Conservation (phyloP, 2,329 filamentous ascomycete species). For the Penicillium freii region DNA sequence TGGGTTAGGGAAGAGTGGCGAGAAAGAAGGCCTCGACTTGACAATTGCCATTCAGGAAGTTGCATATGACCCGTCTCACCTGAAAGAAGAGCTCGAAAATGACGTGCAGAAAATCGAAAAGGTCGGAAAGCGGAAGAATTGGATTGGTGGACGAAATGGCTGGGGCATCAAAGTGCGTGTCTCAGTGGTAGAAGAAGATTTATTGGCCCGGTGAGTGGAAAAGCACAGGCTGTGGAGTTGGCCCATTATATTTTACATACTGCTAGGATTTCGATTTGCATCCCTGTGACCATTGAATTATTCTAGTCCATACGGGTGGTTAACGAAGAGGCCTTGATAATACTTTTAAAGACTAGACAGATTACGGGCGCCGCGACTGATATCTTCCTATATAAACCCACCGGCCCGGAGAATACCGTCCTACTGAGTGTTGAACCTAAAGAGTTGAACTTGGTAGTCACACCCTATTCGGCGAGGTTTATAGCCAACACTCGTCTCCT, state of each 20-base stretch:
- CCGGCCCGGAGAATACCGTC: too few species aligned
- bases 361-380: too few species aligned
- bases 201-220: constrained; percentile 3
- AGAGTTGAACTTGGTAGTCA: too few species aligned
- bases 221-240: background rate
- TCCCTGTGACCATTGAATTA: background rate
- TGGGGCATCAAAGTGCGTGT: constrained; percentile 29
- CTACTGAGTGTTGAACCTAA: too few species aligned
- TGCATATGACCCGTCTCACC: constrained; percentile 23
- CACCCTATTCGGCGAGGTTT: too few species aligned
- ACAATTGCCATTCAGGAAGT: constrained; percentile 26
- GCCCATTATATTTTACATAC: background rate
- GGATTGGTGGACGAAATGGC: constrained; percentile 33
- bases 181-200: constrained; percentile 19
- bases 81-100: constrained; percentile 26
- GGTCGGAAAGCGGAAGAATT: constrained; percentile 40
- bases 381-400: too few species aligned
- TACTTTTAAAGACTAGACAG: too few species aligned
- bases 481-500: too few species aligned
- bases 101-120: constrained; percentile 32
- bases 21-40: constrained; percentile 31
- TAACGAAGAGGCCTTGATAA: too few species aligned
- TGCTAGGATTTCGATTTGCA: background rate
- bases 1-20: constrained; percentile 33
- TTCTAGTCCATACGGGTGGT: background rate